Base-by-base conservation (phyloP, 495 filamentous ascomycete genomes). In the Aeminium ludgeri region DNA sequence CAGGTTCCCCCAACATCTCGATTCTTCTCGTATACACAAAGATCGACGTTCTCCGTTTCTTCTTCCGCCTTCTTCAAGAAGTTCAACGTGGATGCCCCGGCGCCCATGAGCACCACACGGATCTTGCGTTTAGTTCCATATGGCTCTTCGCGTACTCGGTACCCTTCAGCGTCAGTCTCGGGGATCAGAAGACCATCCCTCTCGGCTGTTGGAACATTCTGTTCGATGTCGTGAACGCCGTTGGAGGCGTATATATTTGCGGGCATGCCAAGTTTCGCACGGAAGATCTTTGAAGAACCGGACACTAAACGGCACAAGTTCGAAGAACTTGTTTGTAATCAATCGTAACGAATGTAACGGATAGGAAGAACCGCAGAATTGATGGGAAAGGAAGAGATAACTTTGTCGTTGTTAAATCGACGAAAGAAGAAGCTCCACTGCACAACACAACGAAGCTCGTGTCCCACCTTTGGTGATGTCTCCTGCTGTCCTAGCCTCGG, bases 1-100 rank as follows among this genome's bases (percentile, higher is more conserved):
- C 59, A 62, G 0, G 65, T 68, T 0, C 65, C 65, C 0, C 59
- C 62, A 20, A 68, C 50, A 30, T 62, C 59, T 19, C 43, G 25
- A 41, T 66, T 68, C 54, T 66, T 68, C 45, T 68, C 65, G 42
- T 66, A 68, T 28, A 58, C 53, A 5, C 47, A 44, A 23, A 64
- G 52, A 0, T 58, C 52, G n/a, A 65, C 15, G 39, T 65, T 52
- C 17, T 55, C 32, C 41, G 61, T 45, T 41, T 56, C 36, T 30
- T 54, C 52, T 29, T 63, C 56, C 17, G 63, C 51, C 17, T 58
- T 50, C 43, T 65, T 59, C 18, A 61, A 54, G 34, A 68, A 55
- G 47, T 61, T 55, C 20, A 66, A 17, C 3, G 54, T 55, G 1
- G 55, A 58, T n/a, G 55, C 57, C 7, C 63, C 65, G 18, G 60